Conservation (phyloP, 2,329 filamentous ascomycete species). For the Clarireedia paspali region DNA sequence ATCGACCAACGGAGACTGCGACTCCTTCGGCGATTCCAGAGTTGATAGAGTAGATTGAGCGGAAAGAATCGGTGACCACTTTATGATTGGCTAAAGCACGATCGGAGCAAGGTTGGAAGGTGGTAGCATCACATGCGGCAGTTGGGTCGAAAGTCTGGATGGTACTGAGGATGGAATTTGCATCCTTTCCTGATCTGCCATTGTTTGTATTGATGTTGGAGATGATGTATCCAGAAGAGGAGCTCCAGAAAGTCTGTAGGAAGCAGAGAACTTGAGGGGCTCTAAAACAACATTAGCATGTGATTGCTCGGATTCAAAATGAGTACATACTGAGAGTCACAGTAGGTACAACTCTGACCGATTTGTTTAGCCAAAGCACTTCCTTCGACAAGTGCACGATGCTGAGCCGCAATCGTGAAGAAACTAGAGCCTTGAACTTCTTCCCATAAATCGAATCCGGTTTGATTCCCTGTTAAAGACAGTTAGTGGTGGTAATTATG, state of each 20-base stretch:
- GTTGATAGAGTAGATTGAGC: constrained; percentile 63
- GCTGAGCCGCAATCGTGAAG: constrained; percentile 65
- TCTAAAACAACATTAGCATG: not conserved
- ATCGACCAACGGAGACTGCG: constrained; percentile 58
- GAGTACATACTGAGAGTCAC: constrained; percentile 40
- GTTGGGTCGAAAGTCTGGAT: constrained; percentile 64
- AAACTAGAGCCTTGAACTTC: constrained; percentile 71
- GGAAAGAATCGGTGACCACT: constrained; percentile 67
- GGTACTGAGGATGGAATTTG: constrained; percentile 59
- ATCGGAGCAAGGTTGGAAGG: constrained; percentile 60
- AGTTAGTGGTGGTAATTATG: not conserved
- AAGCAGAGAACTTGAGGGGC: constrained; percentile 68
- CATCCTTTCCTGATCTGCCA: constrained; percentile 61
- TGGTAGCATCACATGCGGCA: constrained; percentile 58
- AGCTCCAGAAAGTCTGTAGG: constrained; percentile 64
- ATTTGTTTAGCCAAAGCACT: constrained; percentile 56
- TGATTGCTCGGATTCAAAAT: not conserved
- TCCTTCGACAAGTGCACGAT: constrained; percentile 64
- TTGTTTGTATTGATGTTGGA: constrained; percentile 61
- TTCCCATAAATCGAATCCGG: constrained; percentile 74
- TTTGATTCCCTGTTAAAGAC: constrained; percentile 33
- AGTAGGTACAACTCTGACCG: constrained; percentile 51
- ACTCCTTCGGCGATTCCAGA: constrained; percentile 49
- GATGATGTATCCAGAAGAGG: constrained; percentile 49
- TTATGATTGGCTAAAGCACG: constrained; percentile 68